Percentiles rank a stretch among this genome's conserved stretches.
These are phyloP conservation scores for Eragrostis nindensis DNA, from an alignment of 176 grass and related monocot genomes.

Conservation along the genomic window DNA sequence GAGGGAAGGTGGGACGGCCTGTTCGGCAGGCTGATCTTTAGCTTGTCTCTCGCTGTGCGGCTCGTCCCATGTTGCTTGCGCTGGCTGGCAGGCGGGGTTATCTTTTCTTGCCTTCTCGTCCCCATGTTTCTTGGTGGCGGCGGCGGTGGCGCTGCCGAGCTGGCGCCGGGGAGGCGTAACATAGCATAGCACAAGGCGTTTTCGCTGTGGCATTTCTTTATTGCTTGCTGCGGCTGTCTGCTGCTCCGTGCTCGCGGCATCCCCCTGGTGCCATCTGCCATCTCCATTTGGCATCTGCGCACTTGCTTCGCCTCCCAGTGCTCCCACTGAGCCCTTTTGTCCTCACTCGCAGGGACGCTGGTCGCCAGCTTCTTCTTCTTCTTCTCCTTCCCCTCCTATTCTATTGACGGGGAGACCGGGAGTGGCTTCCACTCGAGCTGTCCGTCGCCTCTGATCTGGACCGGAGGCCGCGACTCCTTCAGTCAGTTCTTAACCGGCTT, in stretches of 20 bases:
- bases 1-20: background rate
- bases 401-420: background rate
- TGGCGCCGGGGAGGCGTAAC: background rate
- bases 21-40: too few relatives aligned
- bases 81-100: too few relatives aligned
- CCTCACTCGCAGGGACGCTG: slow-evolving; percentile 34
- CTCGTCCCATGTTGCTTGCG: too few relatives aligned
- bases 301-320: slow-evolving; percentile 39
- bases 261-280: slow-evolving; percentile 5
- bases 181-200: background rate
- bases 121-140: background rate
- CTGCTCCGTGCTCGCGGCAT: background rate
- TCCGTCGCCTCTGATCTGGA: slow-evolving; percentile 35
- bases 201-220: background rate
- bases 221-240: background rate
- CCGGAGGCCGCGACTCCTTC: background rate
- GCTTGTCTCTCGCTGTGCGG: too few relatives aligned
- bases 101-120: background rate
- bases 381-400: slow-evolving; percentile 4
- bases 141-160: background rate
- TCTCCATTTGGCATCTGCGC: slow-evolving; percentile 34
- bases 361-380: background rate
- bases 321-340: slow-evolving; percentile 43
- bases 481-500: too few relatives aligned
- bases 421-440: slow-evolving; percentile 23